phyloP scores from a whole-genome alignment of 164 flowering plant genomes.

The Stephania japonica region DNA sequence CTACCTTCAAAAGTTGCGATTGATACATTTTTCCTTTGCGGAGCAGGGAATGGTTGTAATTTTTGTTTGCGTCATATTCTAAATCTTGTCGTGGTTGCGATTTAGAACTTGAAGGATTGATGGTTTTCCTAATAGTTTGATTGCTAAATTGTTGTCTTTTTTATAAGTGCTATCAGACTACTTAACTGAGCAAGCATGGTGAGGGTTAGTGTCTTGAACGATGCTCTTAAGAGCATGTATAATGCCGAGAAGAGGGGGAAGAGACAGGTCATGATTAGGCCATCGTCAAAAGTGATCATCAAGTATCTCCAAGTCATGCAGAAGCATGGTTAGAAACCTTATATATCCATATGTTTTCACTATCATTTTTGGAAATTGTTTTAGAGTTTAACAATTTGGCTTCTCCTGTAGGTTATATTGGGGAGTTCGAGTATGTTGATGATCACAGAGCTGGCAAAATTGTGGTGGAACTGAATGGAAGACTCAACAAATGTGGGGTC shows the following conservation, averaged over 20 bases:
- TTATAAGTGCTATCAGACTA: background rate
- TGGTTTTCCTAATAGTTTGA: background rate
- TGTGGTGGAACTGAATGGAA: slow-evolving; percentile 65
- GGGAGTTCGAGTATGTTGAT: slow-evolving; percentile 65
- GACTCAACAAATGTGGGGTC: slow-evolving; percentile 74
- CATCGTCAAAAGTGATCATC: slow-evolving; percentile 63
- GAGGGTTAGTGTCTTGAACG: slow-evolving; percentile 57
- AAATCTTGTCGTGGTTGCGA: background rate
- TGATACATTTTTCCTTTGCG: background rate
- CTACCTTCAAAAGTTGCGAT: background rate
- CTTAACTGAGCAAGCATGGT: slow-evolving; percentile 35
- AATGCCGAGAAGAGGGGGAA: slow-evolving; percentile 71
- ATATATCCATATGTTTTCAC: too few species aligned
- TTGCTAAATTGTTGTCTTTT: background rate
- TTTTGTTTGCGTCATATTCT: background rate
- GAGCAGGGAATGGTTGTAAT: background rate
- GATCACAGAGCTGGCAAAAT: slow-evolving; percentile 65
- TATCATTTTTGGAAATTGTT: background rate
- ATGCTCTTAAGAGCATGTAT: slow-evolving; percentile 71
- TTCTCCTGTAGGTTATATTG: slow-evolving; percentile 44
- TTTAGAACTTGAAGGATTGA: background rate
- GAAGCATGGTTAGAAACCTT: slow-evolving; percentile 43
- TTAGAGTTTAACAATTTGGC: background rate
- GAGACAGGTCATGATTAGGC: slow-evolving; percentile 71
- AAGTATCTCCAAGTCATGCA: slow-evolving; percentile 70